Evolutionary conservation across 192 early-diverging fungal genomes (phyloP), one percentile per base, ranked within the genome.

Genomic region (Entomortierella parvispora): DNA sequence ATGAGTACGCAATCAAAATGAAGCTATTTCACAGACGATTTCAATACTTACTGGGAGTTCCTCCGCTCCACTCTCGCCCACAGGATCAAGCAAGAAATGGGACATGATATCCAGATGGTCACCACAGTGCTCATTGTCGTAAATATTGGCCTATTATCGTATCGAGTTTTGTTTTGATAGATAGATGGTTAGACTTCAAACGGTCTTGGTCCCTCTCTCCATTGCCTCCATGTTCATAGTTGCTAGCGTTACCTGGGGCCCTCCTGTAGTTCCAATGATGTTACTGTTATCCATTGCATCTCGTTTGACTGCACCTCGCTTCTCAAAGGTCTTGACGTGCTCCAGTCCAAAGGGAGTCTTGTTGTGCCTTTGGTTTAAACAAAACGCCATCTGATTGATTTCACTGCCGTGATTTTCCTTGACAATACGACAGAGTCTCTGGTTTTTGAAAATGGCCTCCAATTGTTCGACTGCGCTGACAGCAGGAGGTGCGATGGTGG

Each of bases 31-130:
- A 61, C 46, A 10, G 56, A 29, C 37, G 32, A 11, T 51, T 23
- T 58, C 17, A 4, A 4, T 12, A 10, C 65, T 45, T 77, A 77
- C 74, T 32, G 74, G 74, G 22, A 67, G 55, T 12, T 69, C 80
- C 23, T 82, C 72, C 3, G 45, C 33, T 18, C 69, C 81, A 49
- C 79, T 81, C 11, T 72, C 69, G 5, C 67, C 37, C 40, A 61
- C 46, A 4, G 75, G 65, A 23, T 83, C 74, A 14, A 94, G 65
- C 45, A 89, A 85, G 60, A 91, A 97, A 71, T 97, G 93, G 7
- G 94, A 94, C 93, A 97, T 95, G 54, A 97, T 92, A 67, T 97
- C 94, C 68, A 97, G 82, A 59, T 97, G 95, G 68, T 96, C 93
- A 12, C 94, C 94, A 58, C 93, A 94, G 71, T 97, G 94, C 69